These are phyloP conservation scores for Naganishia onofrii DNA, from an alignment of 768 basidiomycete genomes.

Conservation along the genomic window DNA sequence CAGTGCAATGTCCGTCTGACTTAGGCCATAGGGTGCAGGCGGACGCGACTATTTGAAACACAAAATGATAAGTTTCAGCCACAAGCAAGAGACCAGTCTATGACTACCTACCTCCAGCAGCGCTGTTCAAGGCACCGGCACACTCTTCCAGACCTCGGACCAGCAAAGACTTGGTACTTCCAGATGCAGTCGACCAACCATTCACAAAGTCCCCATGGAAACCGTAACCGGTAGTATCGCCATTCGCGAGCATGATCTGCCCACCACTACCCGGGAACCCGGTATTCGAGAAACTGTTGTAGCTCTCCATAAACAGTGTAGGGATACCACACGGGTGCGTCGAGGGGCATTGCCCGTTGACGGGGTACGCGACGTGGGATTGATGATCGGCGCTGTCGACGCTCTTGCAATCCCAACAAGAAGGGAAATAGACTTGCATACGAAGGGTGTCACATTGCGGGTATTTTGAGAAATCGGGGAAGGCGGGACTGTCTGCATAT, in stretches of 20 bases:
- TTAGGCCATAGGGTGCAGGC: slow-evolving; percentile 15
- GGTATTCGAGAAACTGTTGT: slow-evolving; percentile 22
- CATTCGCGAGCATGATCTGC: slow-evolving; percentile 46
- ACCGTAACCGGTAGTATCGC: slow-evolving; percentile 50
- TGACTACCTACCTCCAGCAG: not conserved
- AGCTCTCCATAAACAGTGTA: slow-evolving; percentile 47
- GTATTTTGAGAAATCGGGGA: slow-evolving; percentile 19
- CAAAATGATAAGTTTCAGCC: not conserved
- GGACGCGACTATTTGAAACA: not conserved
- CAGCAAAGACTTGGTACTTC: not conserved
- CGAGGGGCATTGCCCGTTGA: slow-evolving; percentile 45
- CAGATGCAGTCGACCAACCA: slow-evolving; percentile 45
- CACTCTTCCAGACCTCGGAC: slow-evolving; percentile 18
- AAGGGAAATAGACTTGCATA: slow-evolving; percentile 53
- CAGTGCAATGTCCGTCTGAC: slow-evolving; percentile 7
- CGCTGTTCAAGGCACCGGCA: slow-evolving; percentile 14
- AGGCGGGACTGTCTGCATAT: not conserved
- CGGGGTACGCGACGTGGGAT: slow-evolving; percentile 53
- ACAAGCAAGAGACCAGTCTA: not conserved
- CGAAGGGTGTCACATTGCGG: slow-evolving; percentile 49
- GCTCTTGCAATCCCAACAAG: slow-evolving; percentile 52
- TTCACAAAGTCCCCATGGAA: slow-evolving; percentile 51
- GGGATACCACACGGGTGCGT: slow-evolving; percentile 44
- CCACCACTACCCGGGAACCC: slow-evolving; percentile 36
- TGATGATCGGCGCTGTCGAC: slow-evolving; percentile 51